A percentile compares a stretch with the other conserved stretches of the same genome.
These are phyloP conservation scores for Periconia sp. DNA, from an alignment of 2,329 filamentous ascomycete genomes.

Conservation along the genomic window DNA sequence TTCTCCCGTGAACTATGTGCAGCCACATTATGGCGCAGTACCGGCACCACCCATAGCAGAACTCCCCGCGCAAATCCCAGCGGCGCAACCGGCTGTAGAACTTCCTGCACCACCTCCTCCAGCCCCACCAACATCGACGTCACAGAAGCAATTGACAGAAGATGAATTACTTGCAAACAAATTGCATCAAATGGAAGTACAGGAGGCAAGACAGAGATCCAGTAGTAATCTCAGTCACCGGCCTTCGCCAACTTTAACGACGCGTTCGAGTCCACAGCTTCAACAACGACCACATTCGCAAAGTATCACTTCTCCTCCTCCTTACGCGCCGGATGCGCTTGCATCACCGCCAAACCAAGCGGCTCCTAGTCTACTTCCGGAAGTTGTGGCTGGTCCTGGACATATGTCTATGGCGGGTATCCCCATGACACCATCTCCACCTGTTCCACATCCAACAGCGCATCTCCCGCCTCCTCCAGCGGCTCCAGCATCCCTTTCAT, in stretches of 20 bases:
- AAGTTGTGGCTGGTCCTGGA: conserved; percentile 9
- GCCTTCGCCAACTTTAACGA: background rate
- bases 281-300: conserved; percentile 16
- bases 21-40: conserved; percentile 26
- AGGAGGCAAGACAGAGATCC: conserved; percentile 27
- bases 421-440: background rate
- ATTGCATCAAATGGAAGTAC: conserved; percentile 35
- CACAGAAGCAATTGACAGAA: conserved; percentile 35
- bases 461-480: conserved; percentile 8
- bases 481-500: conserved; percentile 20
- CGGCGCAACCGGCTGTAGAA: conserved; percentile 23
- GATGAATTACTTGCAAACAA: conserved; percentile 38
- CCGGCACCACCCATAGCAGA: conserved; percentile 29
- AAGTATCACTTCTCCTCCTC: conserved; percentile 20
- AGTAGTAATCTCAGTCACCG: conserved; percentile 24
- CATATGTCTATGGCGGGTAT: background rate
- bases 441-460: conserved; percentile 5
- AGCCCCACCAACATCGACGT: conserved; percentile 31
- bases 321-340: conserved; percentile 25
- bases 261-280: conserved; percentile 1
- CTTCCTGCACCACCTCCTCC: conserved; percentile 34
- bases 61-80: too few species aligned
- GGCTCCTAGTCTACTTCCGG: conserved; percentile 6
- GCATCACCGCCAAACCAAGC: conserved; percentile 3
- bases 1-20: conserved; percentile 15